phyloP scores from a whole-genome alignment of 164 flowering plant genomes.

The Aristolochia californica region DNA sequence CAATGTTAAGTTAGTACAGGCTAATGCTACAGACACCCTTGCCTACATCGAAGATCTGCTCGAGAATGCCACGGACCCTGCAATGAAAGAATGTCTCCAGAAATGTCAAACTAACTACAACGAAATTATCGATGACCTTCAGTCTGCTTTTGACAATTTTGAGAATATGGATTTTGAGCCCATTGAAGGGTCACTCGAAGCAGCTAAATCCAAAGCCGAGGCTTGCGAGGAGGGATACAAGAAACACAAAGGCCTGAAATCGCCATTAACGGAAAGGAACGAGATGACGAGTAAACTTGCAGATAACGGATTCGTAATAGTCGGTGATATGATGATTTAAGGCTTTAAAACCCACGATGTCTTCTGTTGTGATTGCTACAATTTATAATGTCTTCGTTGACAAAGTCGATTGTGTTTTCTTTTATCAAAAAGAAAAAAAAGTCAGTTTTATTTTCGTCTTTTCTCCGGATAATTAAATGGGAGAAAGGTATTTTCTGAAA shows the following conservation, averaged over 20 bases:
- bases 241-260: neutral
- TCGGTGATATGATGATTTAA: conserved; percentile 1
- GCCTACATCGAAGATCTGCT: neutral
- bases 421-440: too few relatives aligned
- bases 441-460: too few relatives aligned
- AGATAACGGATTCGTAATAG: neutral
- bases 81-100: neutral
- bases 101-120: neutral
- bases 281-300: neutral
- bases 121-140: neutral
- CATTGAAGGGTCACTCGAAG: neutral
- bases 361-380: too few relatives aligned
- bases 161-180: neutral
- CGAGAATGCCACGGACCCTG: neutral
- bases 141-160: neutral
- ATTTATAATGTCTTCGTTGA: too few relatives aligned
- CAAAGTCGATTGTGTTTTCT: too few relatives aligned
- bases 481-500: too few relatives aligned
- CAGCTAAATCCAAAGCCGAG: neutral
- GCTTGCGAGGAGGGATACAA: neutral
- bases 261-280: neutral
- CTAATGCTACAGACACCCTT: neutral
- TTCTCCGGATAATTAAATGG: too few relatives aligned
- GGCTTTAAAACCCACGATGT: too few relatives aligned
- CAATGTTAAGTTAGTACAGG: neutral